Evolutionary conservation across 106 monocot genomes (phyloP), one percentile per base, ranked within the genome.

Genomic region (Iris macrosiphon): DNA sequence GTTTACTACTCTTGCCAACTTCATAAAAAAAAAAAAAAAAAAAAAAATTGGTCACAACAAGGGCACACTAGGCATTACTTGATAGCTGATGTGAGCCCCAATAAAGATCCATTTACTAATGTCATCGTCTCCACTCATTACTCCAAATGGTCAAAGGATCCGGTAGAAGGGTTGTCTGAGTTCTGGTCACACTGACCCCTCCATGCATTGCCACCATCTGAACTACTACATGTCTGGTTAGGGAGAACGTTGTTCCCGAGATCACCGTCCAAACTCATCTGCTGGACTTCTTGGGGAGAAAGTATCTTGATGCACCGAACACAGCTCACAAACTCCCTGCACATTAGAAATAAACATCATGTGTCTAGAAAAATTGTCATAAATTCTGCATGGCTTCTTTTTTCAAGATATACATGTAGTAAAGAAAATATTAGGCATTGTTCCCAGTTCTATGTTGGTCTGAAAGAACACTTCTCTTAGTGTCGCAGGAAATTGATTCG

Each of bases 241-340:
- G 72, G 79, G 28, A 82, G 69, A 15, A 65, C 49, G 62, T 59
- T 72, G 46, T 69, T 82, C 6, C 68, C 81, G 12, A 82, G 29
- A 57, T 82, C 82, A 19, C 72, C 88, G 45, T 78, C 75, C 78
- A 87, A 65, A 31, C 87, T 82, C 87, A 88, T 88, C 50, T 82
- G 88, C 48, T 88, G 82, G 13, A 82, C 88, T 67, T 88, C 88
- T 51, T 82, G 79, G 1, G 88, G 88, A 8, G 88, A 88, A 34
- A 88, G 64, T 38, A 88, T 88, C 49, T 63, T 79, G 25, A 88
- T 72, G 72, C 59, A 79, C 37, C 75, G 49, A 8, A 88, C 88
- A 52, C 82, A 82, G 55, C 29, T 82, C 69, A 88, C 82, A 69
- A 88, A 88, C 50, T 88, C 88, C 66, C 88, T 88, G 88, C 59